Evolutionary conservation across 768 basidiomycete genomes (phyloP).

Genomic region (Kwoniella sp.): DNA sequence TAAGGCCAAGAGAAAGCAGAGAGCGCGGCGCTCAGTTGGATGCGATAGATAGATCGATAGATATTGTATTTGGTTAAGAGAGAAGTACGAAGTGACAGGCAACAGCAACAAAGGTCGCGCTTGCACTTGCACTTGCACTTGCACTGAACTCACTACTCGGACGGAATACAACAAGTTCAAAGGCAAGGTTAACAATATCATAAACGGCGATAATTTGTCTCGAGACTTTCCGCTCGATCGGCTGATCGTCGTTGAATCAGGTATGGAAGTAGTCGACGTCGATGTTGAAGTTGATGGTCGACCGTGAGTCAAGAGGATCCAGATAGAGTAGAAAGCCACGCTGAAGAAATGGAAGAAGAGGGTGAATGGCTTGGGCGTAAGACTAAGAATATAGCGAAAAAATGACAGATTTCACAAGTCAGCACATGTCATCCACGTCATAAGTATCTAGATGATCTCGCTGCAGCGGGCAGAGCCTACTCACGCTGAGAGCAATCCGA

Average conservation of each 20-base stretch:
- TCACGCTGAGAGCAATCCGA: conserved; percentile 84
- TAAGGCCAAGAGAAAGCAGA: too few species aligned
- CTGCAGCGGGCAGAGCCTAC: too few species aligned
- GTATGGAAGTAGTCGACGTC: neutral
- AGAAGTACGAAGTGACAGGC: neutral
- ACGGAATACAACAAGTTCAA: conserved; percentile 50
- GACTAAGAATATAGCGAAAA: conserved; percentile 58
- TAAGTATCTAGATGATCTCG: too few species aligned
- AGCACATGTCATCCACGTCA: too few species aligned
- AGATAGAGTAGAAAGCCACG: conserved; percentile 93
- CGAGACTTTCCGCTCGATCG: conserved; percentile 55
- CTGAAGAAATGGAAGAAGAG: conserved; percentile 90
- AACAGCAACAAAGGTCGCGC: conserved; percentile 10
- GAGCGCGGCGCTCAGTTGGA: too few species aligned
- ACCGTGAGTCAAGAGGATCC: conserved; percentile 76
- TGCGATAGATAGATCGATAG: too few species aligned
- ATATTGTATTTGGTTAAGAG: too few species aligned
- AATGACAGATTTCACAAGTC: neutral
- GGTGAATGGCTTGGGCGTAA: conserved; percentile 74
- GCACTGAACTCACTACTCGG: conserved; percentile 75
- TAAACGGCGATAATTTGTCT: neutral
- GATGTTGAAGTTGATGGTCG: conserved; percentile 38
- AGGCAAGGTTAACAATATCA: conserved; percentile 15
- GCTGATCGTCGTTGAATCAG: conserved; percentile 29
- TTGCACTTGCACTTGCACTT: too few species aligned